Percentiles rank a stretch among this genome's conserved stretches.
Evolutionary conservation across 148 eudicot species (phyloP).

Genomic region (Silene conica): DNA sequence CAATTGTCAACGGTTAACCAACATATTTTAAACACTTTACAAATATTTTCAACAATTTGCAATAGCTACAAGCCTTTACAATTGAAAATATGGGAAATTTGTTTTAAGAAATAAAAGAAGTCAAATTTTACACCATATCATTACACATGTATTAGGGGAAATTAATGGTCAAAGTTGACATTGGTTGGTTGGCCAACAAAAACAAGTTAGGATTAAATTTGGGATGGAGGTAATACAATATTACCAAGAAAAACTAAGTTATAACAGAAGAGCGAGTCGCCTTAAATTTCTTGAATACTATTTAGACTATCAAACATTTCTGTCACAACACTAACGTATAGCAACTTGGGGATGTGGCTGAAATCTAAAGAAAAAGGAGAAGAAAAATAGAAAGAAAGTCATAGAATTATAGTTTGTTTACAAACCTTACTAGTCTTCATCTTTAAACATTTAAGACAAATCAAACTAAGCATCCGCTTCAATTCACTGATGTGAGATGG

Average conservation of each 20-base stretch:
- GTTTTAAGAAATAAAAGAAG: no score
- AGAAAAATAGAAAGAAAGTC: not conserved
- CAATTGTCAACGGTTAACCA: no score
- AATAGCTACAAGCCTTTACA: no score
- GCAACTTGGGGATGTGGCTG: not conserved
- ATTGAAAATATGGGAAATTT: no score
- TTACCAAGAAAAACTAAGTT: not conserved
- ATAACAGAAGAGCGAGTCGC: not conserved
- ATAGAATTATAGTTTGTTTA: not conserved
- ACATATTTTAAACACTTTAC: no score
- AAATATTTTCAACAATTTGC: no score
- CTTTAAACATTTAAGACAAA: conserved; percentile 75
- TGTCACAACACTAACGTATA: not conserved
- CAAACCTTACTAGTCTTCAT: conserved; percentile 61
- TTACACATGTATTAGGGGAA: no score
- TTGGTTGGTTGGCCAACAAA: no score
- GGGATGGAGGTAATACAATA: not conserved
- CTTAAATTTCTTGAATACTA: not conserved
- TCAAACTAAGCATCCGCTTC: conserved; percentile 41
- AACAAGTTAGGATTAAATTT: not conserved
- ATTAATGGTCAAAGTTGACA: no score
- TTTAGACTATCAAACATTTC: not conserved
- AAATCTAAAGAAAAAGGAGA: not conserved
- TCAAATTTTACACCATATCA: no score
- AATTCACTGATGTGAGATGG: conserved; percentile 76